Conservation (phyloP, 164 flowering plant genomes). For the Brasenia schreberi region DNA sequence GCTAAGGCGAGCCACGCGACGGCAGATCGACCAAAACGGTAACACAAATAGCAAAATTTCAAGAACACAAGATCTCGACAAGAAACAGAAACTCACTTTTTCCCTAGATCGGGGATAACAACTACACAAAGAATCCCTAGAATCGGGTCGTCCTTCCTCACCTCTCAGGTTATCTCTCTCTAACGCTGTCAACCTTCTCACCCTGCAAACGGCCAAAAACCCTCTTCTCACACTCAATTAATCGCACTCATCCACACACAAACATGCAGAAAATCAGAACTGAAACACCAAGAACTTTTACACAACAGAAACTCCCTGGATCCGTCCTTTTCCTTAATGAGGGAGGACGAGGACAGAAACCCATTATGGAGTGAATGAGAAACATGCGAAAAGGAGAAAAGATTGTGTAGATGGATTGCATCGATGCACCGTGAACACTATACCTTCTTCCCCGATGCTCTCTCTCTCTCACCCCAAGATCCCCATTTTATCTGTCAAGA, state of each 20-base stretch:
- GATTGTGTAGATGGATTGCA: background rate
- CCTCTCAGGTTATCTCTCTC: background rate
- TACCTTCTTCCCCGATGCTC: constrained; percentile 4
- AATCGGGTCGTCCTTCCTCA: background rate
- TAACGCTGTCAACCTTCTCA: background rate
- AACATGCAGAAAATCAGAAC: background rate
- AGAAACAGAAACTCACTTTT: background rate
- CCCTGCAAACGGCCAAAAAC: constrained; percentile 1
- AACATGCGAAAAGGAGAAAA: background rate
- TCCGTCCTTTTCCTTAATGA: background rate
- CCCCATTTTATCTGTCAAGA: background rate
- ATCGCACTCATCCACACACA: constrained; percentile 1
- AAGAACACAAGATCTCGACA: background rate
- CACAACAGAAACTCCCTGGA: constrained; percentile 1
- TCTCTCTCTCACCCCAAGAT: constrained; percentile 1
- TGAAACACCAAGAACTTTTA: constrained; percentile 2
- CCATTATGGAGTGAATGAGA: background rate
- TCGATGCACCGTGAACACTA: background rate
- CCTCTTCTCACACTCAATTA: constrained; percentile 1
- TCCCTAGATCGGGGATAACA: background rate
- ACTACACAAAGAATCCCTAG: background rate
- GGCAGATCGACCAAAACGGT: background rate
- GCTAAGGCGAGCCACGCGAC: background rate
- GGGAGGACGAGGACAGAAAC: background rate
- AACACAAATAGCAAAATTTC: background rate